Conservation (phyloP, 2,329 filamentous ascomycete genomes). For the Xylariaceae sp. region DNA sequence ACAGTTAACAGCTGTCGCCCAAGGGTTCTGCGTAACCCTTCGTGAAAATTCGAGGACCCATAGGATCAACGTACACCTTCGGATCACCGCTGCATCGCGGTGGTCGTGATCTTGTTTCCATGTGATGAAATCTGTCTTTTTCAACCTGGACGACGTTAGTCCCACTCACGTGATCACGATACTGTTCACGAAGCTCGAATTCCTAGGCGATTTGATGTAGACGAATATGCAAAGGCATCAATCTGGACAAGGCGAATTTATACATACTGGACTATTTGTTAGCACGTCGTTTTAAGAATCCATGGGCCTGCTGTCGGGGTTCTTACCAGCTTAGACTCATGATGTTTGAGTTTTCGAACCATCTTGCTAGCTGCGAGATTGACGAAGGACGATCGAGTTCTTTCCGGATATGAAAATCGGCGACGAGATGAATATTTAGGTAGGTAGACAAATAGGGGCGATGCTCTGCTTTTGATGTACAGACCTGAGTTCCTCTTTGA, state of each 20-base stretch:
- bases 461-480: background rate
- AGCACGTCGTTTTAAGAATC: slow-evolving; percentile 4
- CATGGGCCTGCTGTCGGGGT: background rate
- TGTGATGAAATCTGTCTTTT: slow-evolving; percentile 87
- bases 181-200: background rate
- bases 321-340: slow-evolving; percentile 78
- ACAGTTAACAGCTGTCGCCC: background rate
- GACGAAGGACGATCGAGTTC: background rate
- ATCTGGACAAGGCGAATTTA: background rate
- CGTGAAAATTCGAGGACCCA: background rate
- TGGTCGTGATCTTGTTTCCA: slow-evolving; percentile 87
- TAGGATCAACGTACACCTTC: slow-evolving; percentile 45
- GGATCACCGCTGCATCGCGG: slow-evolving; percentile 69
- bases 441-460: background rate
- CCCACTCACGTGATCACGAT: background rate
- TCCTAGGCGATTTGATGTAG: background rate
- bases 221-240: background rate
- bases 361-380: slow-evolving; percentile 46
- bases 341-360: slow-evolving; percentile 94
- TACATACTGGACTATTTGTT: slow-evolving; percentile 17
- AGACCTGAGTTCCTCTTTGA: background rate
- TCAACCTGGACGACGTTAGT: slow-evolving; percentile 46
- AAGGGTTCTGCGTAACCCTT: background rate
- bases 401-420: background rate
- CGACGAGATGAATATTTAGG: background rate